A percentile compares a stretch with the other conserved stretches of the same genome.
These are phyloP conservation scores for Nematocida minor DNA, from an alignment of 371 early-diverging fungal genomes.

Conservation along the genomic window DNA sequence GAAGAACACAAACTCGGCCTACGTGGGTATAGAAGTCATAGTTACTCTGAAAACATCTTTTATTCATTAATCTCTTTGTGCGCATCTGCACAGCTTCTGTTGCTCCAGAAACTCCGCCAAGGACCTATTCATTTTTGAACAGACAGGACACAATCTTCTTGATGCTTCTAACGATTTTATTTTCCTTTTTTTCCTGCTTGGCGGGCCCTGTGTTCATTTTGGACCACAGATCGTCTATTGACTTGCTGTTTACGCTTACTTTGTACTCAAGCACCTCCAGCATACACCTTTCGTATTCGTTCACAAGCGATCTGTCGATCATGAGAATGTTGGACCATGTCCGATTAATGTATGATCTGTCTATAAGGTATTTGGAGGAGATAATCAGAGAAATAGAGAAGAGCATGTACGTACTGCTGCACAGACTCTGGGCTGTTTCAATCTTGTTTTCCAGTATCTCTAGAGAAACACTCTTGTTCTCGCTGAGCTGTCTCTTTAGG, in stretches of 20 bases:
- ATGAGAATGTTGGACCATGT: conserved; percentile 49
- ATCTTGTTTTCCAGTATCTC: conserved; percentile 5
- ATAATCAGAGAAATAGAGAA: conserved; percentile 40
- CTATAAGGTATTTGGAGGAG: conserved; percentile 46
- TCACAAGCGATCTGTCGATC: conserved; percentile 15
- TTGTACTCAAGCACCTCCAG: conserved; percentile 23
- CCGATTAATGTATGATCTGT: conserved; percentile 39
- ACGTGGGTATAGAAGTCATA: conserved; percentile 36
- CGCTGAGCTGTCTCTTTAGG: not conserved
- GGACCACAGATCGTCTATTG: not conserved
- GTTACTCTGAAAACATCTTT: conserved; percentile 51
- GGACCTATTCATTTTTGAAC: conserved; percentile 26
- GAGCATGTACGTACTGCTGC: conserved; percentile 1
- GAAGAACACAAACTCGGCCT: conserved; percentile 2
- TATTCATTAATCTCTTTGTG: conserved; percentile 20
- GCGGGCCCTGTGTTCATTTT: not conserved
- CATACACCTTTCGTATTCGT: conserved; percentile 21
- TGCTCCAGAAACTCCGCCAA: too few species aligned
- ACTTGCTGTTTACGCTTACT: not conserved
- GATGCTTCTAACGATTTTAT: not conserved
- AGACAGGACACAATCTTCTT: conserved; percentile 24
- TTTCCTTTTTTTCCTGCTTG: conserved; percentile 25
- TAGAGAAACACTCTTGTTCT: not conserved
- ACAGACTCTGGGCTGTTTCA: conserved; percentile 16
- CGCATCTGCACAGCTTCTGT: not conserved